Percentiles rank a stretch among this genome's conserved stretches.
phyloP scores from a whole-genome alignment of 805 yeast species.

The Candida morakotiae region DNA sequence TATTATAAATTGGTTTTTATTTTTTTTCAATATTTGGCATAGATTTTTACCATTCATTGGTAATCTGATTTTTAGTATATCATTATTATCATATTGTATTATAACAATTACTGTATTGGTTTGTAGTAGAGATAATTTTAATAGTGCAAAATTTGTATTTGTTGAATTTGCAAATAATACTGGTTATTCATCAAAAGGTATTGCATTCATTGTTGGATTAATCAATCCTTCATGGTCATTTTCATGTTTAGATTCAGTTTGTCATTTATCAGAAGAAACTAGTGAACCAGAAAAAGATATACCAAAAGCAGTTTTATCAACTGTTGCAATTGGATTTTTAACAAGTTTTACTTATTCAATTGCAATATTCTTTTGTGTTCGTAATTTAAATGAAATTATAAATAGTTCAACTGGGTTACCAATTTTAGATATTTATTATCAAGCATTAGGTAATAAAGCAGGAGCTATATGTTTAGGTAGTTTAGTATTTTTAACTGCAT shows the following conservation, averaged over 20 bases:
- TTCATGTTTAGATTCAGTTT: constrained; percentile 38
- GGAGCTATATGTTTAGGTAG: constrained; percentile 36
- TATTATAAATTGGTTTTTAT: constrained; percentile 27
- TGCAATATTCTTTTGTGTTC: constrained; percentile 37
- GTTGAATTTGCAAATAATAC: constrained; percentile 17
- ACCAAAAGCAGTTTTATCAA: constrained; percentile 36
- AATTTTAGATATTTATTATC: constrained; percentile 37
- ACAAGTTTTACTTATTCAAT: constrained; percentile 37
- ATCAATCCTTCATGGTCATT: constrained; percentile 37
- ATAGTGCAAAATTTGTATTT: constrained; percentile 22
- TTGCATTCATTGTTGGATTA: constrained; percentile 36
- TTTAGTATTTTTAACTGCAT: constrained; percentile 31
- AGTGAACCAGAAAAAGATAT: constrained; percentile 33
- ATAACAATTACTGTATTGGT: constrained; percentile 37
- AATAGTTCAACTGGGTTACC: constrained; percentile 33
- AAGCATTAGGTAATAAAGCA: constrained; percentile 29
- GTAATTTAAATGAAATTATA: constrained; percentile 26
- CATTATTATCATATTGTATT: constrained; percentile 29
- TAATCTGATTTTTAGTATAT: constrained; percentile 30
- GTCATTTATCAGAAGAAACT: constrained; percentile 41
- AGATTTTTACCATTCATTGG: constrained; percentile 32
- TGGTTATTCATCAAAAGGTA: constrained; percentile 28
- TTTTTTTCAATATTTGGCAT: constrained; percentile 34
- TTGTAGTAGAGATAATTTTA: constrained; percentile 31
- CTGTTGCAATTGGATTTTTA: constrained; percentile 37